Conservation (phyloP, 2,329 filamentous ascomycete species). For the Penicillium fuscoglaucum region DNA sequence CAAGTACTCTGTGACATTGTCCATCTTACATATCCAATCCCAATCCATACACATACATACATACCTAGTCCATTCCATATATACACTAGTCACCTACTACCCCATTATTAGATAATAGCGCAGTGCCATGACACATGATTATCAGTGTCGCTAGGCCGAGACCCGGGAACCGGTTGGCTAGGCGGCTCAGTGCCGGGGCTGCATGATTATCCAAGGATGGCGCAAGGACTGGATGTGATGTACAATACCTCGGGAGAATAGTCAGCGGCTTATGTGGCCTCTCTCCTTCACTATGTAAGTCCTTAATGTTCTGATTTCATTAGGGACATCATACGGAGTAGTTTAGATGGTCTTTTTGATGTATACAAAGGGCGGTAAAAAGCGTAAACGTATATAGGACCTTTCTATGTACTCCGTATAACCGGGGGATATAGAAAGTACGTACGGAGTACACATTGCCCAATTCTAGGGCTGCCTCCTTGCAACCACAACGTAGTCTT, state of each 20-base stretch:
- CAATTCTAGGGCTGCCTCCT: neutral
- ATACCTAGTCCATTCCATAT: neutral
- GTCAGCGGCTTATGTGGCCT: neutral
- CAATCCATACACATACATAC: neutral
- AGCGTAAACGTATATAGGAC: neutral
- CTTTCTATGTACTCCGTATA: neutral
- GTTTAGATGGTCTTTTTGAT: no score
- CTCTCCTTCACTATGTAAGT: no score
- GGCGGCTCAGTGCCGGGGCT: neutral
- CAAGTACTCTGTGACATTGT: neutral
- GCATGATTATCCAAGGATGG: neutral
- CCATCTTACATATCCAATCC: neutral
- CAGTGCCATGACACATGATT: constrained; percentile 25
- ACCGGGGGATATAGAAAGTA: neutral
- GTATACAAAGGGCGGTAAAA: neutral
- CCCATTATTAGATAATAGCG: constrained; percentile 24
- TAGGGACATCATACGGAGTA: no score
- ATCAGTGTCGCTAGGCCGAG: constrained; percentile 16
- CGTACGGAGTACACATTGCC: neutral
- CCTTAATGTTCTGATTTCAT: no score
- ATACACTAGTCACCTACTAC: neutral
- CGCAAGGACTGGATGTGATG: neutral
- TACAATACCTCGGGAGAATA: neutral
- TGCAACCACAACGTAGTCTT: neutral
- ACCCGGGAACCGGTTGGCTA: neutral